Percentiles rank a stretch among this genome's conserved stretches.
Conservation (phyloP, 805 yeast species). For the Zygosaccharomyces pseudorouxii region DNA sequence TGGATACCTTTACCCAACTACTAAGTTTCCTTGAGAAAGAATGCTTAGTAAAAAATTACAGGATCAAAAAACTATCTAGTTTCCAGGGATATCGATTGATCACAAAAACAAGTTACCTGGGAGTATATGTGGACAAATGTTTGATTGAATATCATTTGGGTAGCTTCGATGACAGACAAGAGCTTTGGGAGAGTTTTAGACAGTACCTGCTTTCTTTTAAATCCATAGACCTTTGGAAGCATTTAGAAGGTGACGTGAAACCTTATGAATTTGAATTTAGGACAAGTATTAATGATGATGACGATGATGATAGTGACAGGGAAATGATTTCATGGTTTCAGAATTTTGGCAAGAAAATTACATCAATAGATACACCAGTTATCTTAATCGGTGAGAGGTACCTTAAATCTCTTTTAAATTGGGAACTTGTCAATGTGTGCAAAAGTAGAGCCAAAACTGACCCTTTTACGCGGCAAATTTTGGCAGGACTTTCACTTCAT, state of each 20-base stretch:
- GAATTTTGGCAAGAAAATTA: not conserved
- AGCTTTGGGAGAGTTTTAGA: conserved; percentile 12
- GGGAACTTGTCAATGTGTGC: conserved; percentile 18
- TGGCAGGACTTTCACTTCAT: conserved; percentile 13
- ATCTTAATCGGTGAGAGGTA: conserved; percentile 13
- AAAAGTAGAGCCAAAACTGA: conserved; percentile 4
- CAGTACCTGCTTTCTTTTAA: conserved; percentile 9
- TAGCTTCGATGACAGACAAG: conserved; percentile 17
- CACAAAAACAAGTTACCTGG: conserved; percentile 20
- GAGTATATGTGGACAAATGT: conserved; percentile 16
- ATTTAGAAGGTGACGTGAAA: conserved; percentile 1
- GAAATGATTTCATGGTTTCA: conserved; percentile 16
- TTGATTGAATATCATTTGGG: conserved; percentile 14
- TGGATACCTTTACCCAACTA: conserved; percentile 15
- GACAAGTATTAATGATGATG: not conserved
- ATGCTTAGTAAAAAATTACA: conserved; percentile 15
- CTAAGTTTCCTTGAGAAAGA: conserved; percentile 10
- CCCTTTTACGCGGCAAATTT: conserved; percentile 6
- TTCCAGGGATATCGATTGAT: conserved; percentile 5
- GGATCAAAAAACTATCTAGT: not conserved
- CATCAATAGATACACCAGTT: not conserved
- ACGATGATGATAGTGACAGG: conserved; percentile 4
- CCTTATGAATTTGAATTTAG: conserved; percentile 5
- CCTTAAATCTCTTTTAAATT: conserved; percentile 24
- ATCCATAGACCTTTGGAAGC: conserved; percentile 4